Evolutionary conservation across 331 rosid genomes (phyloP), one percentile per base, ranked within the genome.

Genomic region (Malus hybrid): DNA sequence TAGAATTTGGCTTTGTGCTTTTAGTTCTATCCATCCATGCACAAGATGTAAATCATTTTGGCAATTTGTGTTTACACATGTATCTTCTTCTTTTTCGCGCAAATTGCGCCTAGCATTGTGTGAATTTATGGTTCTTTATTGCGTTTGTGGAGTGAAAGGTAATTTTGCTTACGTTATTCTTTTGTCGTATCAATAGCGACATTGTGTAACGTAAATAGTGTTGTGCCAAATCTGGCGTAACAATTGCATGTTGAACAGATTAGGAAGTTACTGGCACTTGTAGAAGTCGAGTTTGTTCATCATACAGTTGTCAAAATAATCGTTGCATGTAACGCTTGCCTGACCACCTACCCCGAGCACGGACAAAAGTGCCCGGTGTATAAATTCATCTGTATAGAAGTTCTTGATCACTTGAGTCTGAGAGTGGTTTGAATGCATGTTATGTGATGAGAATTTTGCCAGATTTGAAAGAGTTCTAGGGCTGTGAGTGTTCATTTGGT

Each of bases 271-370:
- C 56, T 2, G 70, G 66, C 61, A 39, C 58, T 66, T 65, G 26
- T 76, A 36, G n/a, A 70, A 34, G 63, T 69, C 36, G 81, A 65
- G 63, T 55, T 65, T 39, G 32, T 44, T 71, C 56, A 14, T 18
- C 50, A 8, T 42, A 80, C 84, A 84, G 71, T 80, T 80, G 87
- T 77, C 87, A 80, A 24, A 77, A 77, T 58, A 9, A 48, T 22
- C 6, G n/a, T 46, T 83, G 79, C 82, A 73, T 71, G 75, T 77
- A 83, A 83, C 80, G 77, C 75, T 46, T 33, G 6, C 64, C 7
- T 2, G 18, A 6, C 4, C 32, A 29, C 67, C 12, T 63, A 29
- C 63, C 48, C 67, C 15, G 61, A 26, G 26, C 79, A 69, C 30
- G 2, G 63, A 77, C 72, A 53, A 5, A 11, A 44, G 50, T 42